Evolutionary conservation across 768 basidiomycete species (phyloP).

Genomic region (Filobasidium floriforme): DNA sequence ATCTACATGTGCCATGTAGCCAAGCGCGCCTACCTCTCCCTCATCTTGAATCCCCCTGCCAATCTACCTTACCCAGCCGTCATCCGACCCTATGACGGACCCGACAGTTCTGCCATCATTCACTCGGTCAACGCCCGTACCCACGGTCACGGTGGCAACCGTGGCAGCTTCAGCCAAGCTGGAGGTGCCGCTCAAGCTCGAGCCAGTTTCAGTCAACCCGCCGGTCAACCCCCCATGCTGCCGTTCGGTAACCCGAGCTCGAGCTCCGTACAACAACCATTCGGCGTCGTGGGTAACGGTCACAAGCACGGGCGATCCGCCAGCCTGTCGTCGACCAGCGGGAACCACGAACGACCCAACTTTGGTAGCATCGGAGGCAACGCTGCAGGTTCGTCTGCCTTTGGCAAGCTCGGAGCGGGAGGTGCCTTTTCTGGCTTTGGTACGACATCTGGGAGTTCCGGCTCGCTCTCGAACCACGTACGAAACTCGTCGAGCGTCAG

Average conservation of each 20-base stretch:
- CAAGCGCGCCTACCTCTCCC: conserved; percentile 87
- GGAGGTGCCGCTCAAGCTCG: background rate
- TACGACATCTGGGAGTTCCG: background rate
- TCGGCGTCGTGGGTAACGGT: background rate
- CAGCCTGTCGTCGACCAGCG: conserved; percentile 17
- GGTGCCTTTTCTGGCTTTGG: background rate
- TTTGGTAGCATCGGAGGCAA: background rate
- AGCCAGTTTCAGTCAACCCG: conserved; percentile 5
- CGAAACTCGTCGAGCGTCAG: conserved; percentile 9
- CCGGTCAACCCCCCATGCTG: background rate
- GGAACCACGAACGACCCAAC: conserved; percentile 7
- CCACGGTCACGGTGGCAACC: conserved; percentile 34
- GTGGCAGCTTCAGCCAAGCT: background rate
- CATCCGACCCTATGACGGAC: conserved; percentile 87
- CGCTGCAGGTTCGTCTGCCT: conserved; percentile 7
- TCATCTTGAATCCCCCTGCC: conserved; percentile 69
- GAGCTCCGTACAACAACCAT: background rate
- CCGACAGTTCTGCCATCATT: conserved; percentile 68
- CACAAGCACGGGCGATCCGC: conserved; percentile 12
- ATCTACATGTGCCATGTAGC: conserved; percentile 50
- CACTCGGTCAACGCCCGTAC: conserved; percentile 43
- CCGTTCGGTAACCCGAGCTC: conserved; percentile 10
- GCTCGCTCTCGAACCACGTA: background rate
- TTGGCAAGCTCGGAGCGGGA: conserved; percentile 3
- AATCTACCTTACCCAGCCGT: conserved; percentile 31